Evolutionary conservation across 202 grass and related monocot species (phyloP).

Genomic region (Hordeum pubiflorum): DNA sequence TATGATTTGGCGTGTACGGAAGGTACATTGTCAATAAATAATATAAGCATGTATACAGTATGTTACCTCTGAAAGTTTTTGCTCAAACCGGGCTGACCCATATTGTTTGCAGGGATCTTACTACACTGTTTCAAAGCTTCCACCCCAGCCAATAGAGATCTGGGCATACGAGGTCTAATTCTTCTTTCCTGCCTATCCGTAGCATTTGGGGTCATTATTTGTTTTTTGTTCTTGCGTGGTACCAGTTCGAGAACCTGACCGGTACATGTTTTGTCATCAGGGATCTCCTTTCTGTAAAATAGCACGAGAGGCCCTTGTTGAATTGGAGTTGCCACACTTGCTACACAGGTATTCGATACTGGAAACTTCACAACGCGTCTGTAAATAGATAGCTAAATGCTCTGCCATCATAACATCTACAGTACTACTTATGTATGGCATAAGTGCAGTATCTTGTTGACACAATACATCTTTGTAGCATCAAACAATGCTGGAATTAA

Average conservation of each 20-base stretch:
- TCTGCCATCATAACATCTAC: background rate
- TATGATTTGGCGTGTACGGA: slow-evolving; percentile 53
- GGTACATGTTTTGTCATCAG: slow-evolving; percentile 28
- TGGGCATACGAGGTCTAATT: slow-evolving; percentile 80
- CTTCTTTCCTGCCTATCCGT: background rate
- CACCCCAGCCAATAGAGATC: slow-evolving; percentile 60
- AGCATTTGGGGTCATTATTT: background rate
- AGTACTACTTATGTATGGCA: no score
- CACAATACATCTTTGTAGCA: background rate
- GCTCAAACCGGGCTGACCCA: background rate
- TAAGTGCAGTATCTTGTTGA: background rate
- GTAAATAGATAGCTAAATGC: background rate
- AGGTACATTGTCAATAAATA: slow-evolving; percentile 24
- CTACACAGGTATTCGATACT: slow-evolving; percentile 52
- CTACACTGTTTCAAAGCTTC: slow-evolving; percentile 64
- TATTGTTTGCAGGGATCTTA: slow-evolving; percentile 46
- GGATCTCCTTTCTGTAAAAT: slow-evolving; percentile 89
- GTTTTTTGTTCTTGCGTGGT: background rate
- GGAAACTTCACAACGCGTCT: background rate
- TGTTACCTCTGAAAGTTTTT: slow-evolving; percentile 5
- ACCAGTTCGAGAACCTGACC: slow-evolving; percentile 7
- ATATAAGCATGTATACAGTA: background rate
- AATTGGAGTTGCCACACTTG: slow-evolving; percentile 80
- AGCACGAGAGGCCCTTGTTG: slow-evolving; percentile 70
- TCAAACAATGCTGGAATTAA: background rate